Evolutionary conservation across 176 grass and related monocot species (phyloP).

Genomic region (Musa beccarii): DNA sequence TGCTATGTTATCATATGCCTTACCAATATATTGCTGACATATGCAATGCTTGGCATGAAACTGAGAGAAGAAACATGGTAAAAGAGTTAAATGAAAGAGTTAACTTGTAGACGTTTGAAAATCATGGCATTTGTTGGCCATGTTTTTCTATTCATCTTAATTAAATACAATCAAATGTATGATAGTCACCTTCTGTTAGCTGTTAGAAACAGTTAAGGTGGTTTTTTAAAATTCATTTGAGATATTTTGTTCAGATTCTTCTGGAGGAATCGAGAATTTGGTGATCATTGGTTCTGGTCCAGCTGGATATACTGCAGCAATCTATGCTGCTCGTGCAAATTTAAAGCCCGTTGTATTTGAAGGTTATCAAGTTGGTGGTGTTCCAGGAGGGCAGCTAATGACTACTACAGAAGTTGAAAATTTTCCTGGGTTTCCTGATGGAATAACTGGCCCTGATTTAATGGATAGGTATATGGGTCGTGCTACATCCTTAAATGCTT

Average conservation of each 20-base stretch:
- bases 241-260: slow-evolving; percentile 25
- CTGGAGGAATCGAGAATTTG: slow-evolving; percentile 72
- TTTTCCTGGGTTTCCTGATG: slow-evolving; percentile 89
- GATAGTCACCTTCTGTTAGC: background rate
- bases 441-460: slow-evolving; percentile 89
- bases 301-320: slow-evolving; percentile 86
- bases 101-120: background rate
- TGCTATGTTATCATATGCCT: too few species aligned
- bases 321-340: slow-evolving; percentile 90
- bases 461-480: slow-evolving; percentile 68
- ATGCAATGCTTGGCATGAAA: too few species aligned
- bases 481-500: background rate
- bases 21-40: too few species aligned
- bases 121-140: background rate
- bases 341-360: slow-evolving; percentile 91
- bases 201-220: background rate
- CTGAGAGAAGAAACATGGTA: too few species aligned
- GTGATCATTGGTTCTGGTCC: slow-evolving; percentile 95
- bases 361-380: slow-evolving; percentile 82
- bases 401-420: slow-evolving; percentile 98
- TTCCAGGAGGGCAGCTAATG: slow-evolving; percentile 94
- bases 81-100: too few species aligned
- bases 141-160: background rate
- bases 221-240: background rate
- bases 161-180: background rate